Conservation (phyloP, 202 grass and related monocot genomes). For the Zoysia matrella region DNA sequence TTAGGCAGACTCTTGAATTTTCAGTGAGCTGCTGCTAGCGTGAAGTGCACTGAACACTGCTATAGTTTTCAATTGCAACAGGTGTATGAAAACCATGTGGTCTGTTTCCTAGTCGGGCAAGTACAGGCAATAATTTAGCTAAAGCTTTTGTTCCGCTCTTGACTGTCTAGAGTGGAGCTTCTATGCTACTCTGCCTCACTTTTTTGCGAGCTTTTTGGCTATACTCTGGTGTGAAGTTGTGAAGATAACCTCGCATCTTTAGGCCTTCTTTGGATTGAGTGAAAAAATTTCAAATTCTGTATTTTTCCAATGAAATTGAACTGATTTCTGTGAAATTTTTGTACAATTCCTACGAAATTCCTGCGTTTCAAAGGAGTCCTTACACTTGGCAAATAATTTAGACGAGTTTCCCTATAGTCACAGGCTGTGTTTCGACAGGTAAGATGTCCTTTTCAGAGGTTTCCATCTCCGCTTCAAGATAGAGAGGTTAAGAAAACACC, state of each 20-base stretch:
- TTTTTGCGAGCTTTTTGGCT: constrained; percentile 19
- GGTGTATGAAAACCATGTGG: not conserved
- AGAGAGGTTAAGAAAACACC: not conserved
- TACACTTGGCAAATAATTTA: constrained; percentile 14
- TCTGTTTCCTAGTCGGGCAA: not conserved
- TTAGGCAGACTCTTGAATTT: not conserved
- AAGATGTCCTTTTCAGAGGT: constrained; percentile 41
- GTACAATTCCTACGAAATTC: no score
- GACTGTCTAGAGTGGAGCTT: constrained; percentile 9
- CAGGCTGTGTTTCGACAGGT: constrained; percentile 41
- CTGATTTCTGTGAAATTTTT: no score
- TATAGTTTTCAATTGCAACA: constrained; percentile 7
- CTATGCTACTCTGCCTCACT: not conserved
- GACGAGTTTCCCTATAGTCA: constrained; percentile 8
- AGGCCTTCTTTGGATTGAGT: not conserved
- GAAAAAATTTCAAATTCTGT: no score
- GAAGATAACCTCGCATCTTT: not conserved
- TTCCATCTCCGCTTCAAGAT: constrained; percentile 35
- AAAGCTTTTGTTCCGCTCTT: constrained; percentile 1
- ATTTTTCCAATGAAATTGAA: no score
- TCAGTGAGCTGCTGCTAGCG: not conserved
- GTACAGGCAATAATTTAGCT: not conserved
- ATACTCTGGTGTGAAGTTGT: constrained; percentile 19
- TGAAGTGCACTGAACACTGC: not conserved
- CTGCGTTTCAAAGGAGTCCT: no score